Evolutionary conservation across 352 stramenopile species (phyloP), one percentile per base, ranked within the genome.

Genomic region (Phytopythium helicoides): DNA sequence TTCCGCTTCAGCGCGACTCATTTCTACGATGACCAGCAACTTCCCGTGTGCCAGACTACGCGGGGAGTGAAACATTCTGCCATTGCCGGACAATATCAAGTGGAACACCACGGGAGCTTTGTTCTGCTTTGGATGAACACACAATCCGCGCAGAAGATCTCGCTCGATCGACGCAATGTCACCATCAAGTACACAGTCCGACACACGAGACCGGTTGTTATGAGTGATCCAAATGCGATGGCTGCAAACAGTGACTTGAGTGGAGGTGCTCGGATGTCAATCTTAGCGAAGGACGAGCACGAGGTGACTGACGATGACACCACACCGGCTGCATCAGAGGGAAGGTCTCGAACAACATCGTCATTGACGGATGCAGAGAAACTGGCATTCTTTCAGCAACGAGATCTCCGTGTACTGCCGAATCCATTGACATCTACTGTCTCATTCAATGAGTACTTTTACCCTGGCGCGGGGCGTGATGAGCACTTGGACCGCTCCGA

Each of bases 61-160:
- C 46, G 33, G 18, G 74, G 71, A 41, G 78, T 86, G 28, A 93
- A 90, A 64, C 87, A 89, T 25, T 67, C 71, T 38, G 50, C 58
- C 16, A 84, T 89, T 36, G 66, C 54, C 23, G 78, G 78, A 6
- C 56, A 68, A 1, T 87, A 76, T 40, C 49, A 72, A 5, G 53
- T 73, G 10, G 78, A 87, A 9, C 47, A 68, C 53, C 76, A 85
- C 33, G 82, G 82, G 40, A 89, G 73, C 45, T 87, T 91, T 25
- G 76, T 93, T 10, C 59, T 93, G 5, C 81, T 69, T 60, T 93
- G 82, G 82, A 55, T 72, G 22, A 91, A 91, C 41, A 85, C 76
- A 7, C 77, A 88, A 28, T 18, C 46, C 12, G 9, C 22, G 14
- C 87, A 83, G 37, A 66, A 66, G 3, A 86, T 89, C 54, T 73